These are phyloP conservation scores for Aspergillus pseudoviridinutans DNA, from an alignment of 2,329 filamentous ascomycete genomes.

Conservation along the genomic window DNA sequence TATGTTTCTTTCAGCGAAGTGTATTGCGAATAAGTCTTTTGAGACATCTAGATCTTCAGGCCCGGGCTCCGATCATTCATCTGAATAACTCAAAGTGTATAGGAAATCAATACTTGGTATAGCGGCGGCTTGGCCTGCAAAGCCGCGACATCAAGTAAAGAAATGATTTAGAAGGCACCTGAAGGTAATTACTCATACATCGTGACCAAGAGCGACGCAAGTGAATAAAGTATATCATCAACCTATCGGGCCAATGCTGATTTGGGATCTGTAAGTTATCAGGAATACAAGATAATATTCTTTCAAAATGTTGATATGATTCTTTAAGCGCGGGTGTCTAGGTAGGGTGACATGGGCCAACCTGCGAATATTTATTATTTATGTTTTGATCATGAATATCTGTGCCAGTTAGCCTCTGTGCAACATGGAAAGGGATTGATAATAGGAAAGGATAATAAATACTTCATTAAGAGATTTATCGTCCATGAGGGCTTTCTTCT, in stretches of 20 bases:
- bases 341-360: background rate
- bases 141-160: background rate
- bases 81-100: background rate
- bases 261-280: background rate
- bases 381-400: slow-evolving; percentile 37
- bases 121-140: background rate
- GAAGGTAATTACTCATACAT: background rate
- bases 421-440: background rate
- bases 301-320: background rate
- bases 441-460: slow-evolving; percentile 22
- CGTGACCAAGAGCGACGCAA: background rate
- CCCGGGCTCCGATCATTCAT: background rate
- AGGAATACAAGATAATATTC: background rate
- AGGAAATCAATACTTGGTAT: background rate
- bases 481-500: slow-evolving; percentile 78
- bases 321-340: background rate
- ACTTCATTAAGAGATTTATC: slow-evolving; percentile 82
- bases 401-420: slow-evolving; percentile 17
- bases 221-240: background rate
- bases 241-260: background rate
- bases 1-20: background rate
- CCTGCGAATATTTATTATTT: background rate
- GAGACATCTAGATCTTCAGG: background rate
- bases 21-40: background rate
- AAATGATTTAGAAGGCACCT: background rate